These are phyloP conservation scores for Aspergillus affinis DNA, from an alignment of 495 filamentous ascomycete genomes.

Conservation along the genomic window DNA sequence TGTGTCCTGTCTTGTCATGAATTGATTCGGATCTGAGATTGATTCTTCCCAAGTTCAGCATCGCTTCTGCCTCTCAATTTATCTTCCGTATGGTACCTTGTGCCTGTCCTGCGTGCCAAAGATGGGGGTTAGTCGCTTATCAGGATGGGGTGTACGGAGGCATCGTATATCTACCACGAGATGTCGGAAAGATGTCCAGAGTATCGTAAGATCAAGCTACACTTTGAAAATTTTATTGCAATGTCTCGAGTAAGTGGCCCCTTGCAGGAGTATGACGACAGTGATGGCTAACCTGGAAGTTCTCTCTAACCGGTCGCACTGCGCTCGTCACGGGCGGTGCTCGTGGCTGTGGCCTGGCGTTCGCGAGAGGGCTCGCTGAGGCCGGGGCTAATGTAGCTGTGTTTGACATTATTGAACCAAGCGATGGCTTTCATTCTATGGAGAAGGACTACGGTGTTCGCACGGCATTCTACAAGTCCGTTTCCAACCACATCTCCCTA, in stretches of 20 bases:
- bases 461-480: constrained; percentile 51
- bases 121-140: constrained; percentile 14
- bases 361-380: constrained; percentile 76
- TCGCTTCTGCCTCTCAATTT: no score
- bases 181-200: no score
- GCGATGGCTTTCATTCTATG: constrained; percentile 29
- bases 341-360: constrained; percentile 76
- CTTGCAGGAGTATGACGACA: background rate
- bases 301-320: constrained; percentile 56
- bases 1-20: background rate
- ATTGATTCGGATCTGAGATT: no score
- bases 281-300: constrained; percentile 24
- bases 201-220: no score
- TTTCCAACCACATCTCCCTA: constrained; percentile 49
- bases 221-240: background rate
- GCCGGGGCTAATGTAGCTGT: constrained; percentile 80
- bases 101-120: constrained; percentile 2
- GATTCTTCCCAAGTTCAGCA: no score
- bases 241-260: constrained; percentile 23
- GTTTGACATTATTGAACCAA: constrained; percentile 48
- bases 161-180: no score
- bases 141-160: background rate
- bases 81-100: no score
- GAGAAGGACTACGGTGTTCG: constrained; percentile 32
- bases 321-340: constrained; percentile 82